phyloP scores from a whole-genome alignment of 331 rosid genomes.

The Malus hybrid region DNA sequence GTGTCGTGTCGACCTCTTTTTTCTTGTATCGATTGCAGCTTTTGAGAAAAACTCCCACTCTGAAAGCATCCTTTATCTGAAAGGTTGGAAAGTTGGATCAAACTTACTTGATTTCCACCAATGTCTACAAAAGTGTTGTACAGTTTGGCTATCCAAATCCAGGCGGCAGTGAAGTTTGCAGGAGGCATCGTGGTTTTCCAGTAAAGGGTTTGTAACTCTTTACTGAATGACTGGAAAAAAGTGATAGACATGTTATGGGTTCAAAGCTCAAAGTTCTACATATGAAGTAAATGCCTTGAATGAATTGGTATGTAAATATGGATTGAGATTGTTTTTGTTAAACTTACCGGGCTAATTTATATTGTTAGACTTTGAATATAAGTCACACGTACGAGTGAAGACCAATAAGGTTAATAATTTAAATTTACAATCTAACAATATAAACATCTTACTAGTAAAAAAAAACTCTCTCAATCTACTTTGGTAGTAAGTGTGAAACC shows the following conservation, averaged over 20 bases:
- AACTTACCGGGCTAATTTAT: not conserved
- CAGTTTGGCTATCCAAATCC: not conserved
- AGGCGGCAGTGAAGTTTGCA: not conserved
- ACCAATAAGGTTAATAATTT: too few species aligned
- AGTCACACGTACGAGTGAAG: too few species aligned
- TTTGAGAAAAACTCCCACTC: not conserved
- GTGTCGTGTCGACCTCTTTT: conserved; percentile 6
- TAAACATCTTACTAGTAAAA: too few species aligned
- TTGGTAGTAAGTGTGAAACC: not conserved
- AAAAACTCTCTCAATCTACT: too few species aligned
- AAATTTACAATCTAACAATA: fast-evolving
- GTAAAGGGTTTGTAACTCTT: not conserved
- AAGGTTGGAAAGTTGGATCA: not conserved
- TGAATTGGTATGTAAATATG: not conserved
- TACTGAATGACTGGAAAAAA: not conserved
- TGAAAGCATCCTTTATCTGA: not conserved
- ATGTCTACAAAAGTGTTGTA: not conserved
- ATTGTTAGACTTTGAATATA: too few species aligned
- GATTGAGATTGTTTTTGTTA: not conserved
- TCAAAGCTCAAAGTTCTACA: not conserved
- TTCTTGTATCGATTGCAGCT: conserved; percentile 5
- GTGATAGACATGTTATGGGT: not conserved
- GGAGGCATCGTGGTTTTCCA: not conserved
- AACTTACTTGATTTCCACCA: conserved; percentile 5
- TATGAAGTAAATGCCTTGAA: not conserved